Percentiles rank a stretch among this genome's conserved stretches.
Evolutionary conservation across 495 filamentous ascomycete species (phyloP).

Genomic region (Penicillium psychrofluorescens): DNA sequence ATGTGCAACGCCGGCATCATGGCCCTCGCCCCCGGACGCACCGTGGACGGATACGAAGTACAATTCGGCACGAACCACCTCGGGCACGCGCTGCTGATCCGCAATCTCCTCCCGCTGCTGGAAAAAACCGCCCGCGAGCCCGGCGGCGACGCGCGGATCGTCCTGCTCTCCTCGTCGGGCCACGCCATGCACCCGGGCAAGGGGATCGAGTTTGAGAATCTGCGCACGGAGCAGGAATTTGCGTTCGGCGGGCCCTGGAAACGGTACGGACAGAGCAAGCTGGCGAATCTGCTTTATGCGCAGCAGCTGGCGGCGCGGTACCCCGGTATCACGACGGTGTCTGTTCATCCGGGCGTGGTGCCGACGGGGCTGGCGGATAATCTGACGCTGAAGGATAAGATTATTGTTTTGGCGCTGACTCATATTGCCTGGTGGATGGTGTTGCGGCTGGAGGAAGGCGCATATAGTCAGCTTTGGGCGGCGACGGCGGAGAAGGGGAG

Average conservation of each 20-base stretch:
- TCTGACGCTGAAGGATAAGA: slow-evolving; percentile 6
- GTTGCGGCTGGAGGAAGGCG: slow-evolving; percentile 24
- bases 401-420: slow-evolving; percentile 9
- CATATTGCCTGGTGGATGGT: neutral
- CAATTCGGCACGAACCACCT: slow-evolving; percentile 67
- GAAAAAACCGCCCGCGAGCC: slow-evolving; percentile 23
- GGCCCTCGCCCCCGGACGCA: slow-evolving; percentile 36
- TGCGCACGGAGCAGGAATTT: slow-evolving; percentile 10
- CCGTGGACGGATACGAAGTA: slow-evolving; percentile 58
- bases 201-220: slow-evolving; percentile 35
- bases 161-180: slow-evolving; percentile 33
- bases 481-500: slow-evolving; percentile 23
- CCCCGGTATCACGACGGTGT: slow-evolving; percentile 30
- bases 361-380: slow-evolving; percentile 24
- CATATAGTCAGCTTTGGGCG: slow-evolving; percentile 51
- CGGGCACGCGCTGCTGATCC: slow-evolving; percentile 55
- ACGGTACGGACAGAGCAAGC: slow-evolving; percentile 59
- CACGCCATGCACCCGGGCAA: slow-evolving; percentile 32
- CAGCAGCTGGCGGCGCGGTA: slow-evolving; percentile 46
- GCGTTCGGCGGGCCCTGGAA: slow-evolving; percentile 19
- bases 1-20: slow-evolving; percentile 68
- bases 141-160: slow-evolving; percentile 23
- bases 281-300: slow-evolving; percentile 59
- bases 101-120: slow-evolving; percentile 50
- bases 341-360: slow-evolving; percentile 40